Conservation (phyloP, 2,329 filamentous ascomycete species). For the Mycosphaerella arachidis region DNA sequence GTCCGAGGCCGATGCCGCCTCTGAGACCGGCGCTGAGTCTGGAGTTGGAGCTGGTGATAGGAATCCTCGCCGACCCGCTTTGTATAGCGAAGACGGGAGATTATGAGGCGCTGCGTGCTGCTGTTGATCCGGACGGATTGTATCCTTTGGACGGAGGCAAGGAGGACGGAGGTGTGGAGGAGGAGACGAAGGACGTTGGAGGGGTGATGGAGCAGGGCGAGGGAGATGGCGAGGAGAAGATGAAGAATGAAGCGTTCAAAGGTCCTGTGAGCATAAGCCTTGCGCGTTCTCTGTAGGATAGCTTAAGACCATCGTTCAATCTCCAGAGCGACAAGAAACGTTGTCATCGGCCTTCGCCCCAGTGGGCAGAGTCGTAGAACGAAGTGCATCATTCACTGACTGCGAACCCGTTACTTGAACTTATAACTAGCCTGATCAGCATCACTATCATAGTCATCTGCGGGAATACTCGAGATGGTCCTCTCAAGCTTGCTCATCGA, state of each 20-base stretch:
- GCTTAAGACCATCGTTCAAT: too few species aligned
- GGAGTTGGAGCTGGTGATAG: not conserved
- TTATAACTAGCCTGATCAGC: not conserved
- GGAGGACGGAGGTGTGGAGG: not conserved
- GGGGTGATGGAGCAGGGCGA: too few species aligned
- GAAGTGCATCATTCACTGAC: too few species aligned
- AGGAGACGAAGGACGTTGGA: not conserved
- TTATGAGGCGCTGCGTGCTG: not conserved
- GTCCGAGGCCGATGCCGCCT: too few species aligned
- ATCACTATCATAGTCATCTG: conserved; percentile 6
- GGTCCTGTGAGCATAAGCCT: not conserved
- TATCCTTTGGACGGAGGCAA: not conserved
- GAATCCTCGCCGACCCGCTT: not conserved
- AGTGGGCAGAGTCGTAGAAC: not conserved
- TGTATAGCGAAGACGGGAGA: not conserved
- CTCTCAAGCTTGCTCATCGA: not conserved
- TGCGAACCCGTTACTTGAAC: not conserved
- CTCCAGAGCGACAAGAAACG: too few species aligned
- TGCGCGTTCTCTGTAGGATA: too few species aligned
- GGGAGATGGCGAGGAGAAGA: not conserved
- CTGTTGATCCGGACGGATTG: not conserved
- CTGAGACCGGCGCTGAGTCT: not conserved
- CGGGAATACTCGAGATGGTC: not conserved
- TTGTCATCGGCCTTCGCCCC: too few species aligned
- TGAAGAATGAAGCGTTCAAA: not conserved